Conservation (phyloP, 805 yeast genomes). For the Lipomyces mesembrius region DNA sequence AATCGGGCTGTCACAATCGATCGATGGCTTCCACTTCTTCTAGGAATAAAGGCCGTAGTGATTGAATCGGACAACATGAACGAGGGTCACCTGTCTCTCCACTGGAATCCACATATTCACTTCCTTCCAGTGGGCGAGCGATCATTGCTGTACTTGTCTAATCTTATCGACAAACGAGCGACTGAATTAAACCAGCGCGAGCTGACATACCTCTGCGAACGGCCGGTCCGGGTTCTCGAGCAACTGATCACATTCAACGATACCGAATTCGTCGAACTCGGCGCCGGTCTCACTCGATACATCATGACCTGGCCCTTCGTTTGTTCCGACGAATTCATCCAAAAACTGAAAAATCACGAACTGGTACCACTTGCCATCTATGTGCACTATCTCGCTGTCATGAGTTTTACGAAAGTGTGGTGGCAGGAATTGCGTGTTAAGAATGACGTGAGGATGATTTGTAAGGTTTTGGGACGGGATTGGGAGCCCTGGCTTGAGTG, state of each 20-base stretch:
- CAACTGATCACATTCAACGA: conserved; percentile 36
- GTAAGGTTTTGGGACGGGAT: conserved; percentile 31
- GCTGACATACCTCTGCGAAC: conserved; percentile 31
- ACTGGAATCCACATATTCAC: conserved; percentile 35
- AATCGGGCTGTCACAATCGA: conserved; percentile 32
- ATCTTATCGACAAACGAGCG: conserved; percentile 33
- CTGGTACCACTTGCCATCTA: conserved; percentile 33
- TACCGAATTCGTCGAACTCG: conserved; percentile 32
- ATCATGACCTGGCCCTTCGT: conserved; percentile 38
- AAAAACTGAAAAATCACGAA: conserved; percentile 31
- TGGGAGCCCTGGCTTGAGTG: conserved; percentile 37
- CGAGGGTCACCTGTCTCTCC: conserved; percentile 23
- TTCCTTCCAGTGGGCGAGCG: conserved; percentile 36
- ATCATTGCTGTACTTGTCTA: conserved; percentile 31
- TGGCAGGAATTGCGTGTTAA: conserved; percentile 37
- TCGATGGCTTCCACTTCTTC: conserved; percentile 36
- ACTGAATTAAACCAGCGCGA: conserved; percentile 35
- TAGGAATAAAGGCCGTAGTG: conserved; percentile 36
- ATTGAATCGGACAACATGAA: conserved; percentile 30
- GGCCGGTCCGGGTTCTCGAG: conserved; percentile 36
- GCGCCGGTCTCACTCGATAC: conserved; percentile 34
- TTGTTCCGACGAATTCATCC: conserved; percentile 36
- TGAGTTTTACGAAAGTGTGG: conserved; percentile 36
- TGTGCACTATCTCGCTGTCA: conserved; percentile 36
- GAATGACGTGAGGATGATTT: conserved; percentile 34